Evolutionary conservation across 192 early-diverging fungal genomes (phyloP), one percentile per base, ranked within the genome.

Genomic region (Backusella mclennaniae): DNA sequence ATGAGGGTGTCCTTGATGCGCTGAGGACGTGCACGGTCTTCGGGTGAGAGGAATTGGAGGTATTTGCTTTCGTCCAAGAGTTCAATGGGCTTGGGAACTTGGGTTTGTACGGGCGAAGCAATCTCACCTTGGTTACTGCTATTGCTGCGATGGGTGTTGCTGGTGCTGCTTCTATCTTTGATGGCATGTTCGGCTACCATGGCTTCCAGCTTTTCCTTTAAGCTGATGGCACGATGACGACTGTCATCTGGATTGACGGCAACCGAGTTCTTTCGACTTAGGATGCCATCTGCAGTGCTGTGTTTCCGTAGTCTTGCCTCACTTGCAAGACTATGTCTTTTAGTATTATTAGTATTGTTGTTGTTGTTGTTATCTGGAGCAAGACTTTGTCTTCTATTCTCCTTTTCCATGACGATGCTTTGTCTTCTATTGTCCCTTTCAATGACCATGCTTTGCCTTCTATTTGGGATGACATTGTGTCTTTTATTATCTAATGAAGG

Each of bases 161-260:
- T 63, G 11, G 21, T 56, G 33, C 11, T 66, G n/a, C 29, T 33
- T 31, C 15, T 21, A 15, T 63, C 73, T 15, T 56, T 52, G 11
- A 23, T 67, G 21, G 73, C 63, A 72, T 77, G 76, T 14, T 77
- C 69, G 1, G 76, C 76, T 6, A 77, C 76, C 76, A 77, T 77
- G 9, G 68, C 76, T 33, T 72, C 49, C 11, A 77, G 38, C 63
- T 72, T 71, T 35, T 77, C 76, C 31, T 77, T 70, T 17, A 77
- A 21, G 35, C 76, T 77, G 6, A 77, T 63, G 56, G 56, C 56
- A 1, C 56, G 31, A 29, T 70, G 26, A 17, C 73, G 73, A 44
- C 6, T 38, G 38, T 42, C 39, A 12, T 75, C 74, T 29, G 38
- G 26, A 7, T 23, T 33, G 2, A 38, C 29, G 0, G 15, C 53